phyloP scores from a whole-genome alignment of 768 basidiomycete species.

The Mrakia blollopis region DNA sequence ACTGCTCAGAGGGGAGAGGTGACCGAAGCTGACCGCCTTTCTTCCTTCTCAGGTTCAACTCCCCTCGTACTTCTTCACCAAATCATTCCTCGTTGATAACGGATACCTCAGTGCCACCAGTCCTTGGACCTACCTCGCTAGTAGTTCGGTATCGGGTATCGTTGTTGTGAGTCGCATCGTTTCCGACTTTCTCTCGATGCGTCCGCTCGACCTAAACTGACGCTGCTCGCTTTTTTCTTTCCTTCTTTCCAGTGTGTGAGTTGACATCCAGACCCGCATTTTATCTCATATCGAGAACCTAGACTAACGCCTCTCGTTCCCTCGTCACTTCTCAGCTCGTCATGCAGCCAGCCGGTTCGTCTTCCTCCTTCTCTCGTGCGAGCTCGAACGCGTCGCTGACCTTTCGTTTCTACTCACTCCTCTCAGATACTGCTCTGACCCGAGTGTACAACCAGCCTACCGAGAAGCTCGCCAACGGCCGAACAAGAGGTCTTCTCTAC shows the following conservation, averaged over 20 bases:
- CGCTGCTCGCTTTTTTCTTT: background rate
- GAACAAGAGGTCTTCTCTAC: constrained; percentile 64
- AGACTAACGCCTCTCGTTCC: background rate
- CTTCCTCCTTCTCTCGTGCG: background rate
- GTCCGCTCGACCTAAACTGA: background rate
- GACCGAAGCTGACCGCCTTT: background rate
- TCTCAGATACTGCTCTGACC: constrained; percentile 60
- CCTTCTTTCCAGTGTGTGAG: background rate
- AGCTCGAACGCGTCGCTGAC: background rate
- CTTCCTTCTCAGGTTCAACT: constrained; percentile 65
- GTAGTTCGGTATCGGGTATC: constrained; percentile 80
- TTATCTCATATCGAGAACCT: background rate
- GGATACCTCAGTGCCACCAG: constrained; percentile 70
- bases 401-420: constrained; percentile 37
- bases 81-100: constrained; percentile 64
- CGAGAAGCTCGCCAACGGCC: constrained; percentile 42
- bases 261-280: background rate
- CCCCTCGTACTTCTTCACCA: constrained; percentile 91
- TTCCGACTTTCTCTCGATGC: too few species aligned
- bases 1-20: too few species aligned
- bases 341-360: constrained; percentile 39
- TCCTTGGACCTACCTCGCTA: constrained; percentile 78
- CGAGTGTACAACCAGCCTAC: constrained; percentile 80
- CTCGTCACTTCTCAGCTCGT: constrained; percentile 6
- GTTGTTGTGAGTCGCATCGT: constrained; percentile 68